These are phyloP conservation scores for Termitomyces sp. DNA, from an alignment of 768 basidiomycete genomes.

Conservation along the genomic window DNA sequence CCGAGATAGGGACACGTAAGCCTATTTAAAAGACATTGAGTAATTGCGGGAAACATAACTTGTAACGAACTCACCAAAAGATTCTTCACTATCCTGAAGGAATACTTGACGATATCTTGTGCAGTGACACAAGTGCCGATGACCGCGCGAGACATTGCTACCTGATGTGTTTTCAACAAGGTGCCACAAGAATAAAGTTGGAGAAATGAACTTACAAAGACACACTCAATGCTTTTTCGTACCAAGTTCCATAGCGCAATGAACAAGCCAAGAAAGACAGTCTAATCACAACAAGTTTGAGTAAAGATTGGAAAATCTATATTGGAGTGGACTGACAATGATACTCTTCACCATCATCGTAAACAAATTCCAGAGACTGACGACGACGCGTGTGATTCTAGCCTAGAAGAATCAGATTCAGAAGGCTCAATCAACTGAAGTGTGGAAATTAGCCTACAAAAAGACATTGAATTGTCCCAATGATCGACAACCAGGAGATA, in stretches of 20 bases:
- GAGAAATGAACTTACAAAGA: not conserved
- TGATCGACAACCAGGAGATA: not conserved
- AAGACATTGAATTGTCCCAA: too few species aligned
- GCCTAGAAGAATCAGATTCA: not conserved
- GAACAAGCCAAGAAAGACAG: too few species aligned
- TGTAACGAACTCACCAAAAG: not conserved
- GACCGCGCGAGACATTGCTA: too few species aligned
- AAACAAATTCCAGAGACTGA: not conserved
- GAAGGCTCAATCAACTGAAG: too few species aligned
- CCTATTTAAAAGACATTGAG: too few species aligned
- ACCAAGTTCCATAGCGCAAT: too few species aligned
- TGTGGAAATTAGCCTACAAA: too few species aligned
- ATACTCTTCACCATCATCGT: not conserved
- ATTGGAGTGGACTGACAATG: not conserved
- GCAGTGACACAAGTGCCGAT: not conserved
- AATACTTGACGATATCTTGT: not conserved
- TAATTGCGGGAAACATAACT: too few species aligned
- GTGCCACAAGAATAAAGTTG: not conserved
- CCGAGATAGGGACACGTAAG: not conserved
- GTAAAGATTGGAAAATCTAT: not conserved
- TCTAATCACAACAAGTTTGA: too few species aligned
- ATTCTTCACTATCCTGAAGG: not conserved
- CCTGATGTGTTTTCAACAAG: not conserved
- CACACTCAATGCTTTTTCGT: not conserved
- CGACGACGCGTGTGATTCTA: not conserved